phyloP scores from a whole-genome alignment of 306 rosid species.

The Elaeagnus macrophylla region DNA sequence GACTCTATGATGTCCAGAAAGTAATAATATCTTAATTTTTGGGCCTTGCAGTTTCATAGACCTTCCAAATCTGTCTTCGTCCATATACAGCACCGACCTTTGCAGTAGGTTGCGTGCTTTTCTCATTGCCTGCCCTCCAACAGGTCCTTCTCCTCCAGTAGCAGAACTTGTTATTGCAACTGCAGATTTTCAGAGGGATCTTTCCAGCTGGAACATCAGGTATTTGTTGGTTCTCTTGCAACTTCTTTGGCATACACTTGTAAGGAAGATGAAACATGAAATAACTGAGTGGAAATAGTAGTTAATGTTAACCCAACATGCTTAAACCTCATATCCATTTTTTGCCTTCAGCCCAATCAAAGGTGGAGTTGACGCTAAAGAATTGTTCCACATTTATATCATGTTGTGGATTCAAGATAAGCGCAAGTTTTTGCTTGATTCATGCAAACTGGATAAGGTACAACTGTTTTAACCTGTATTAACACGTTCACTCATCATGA shows the following conservation, averaged over 20 bases:
- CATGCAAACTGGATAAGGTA: slow-evolving; percentile 32
- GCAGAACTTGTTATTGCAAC: slow-evolving; percentile 26
- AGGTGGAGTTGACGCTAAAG: slow-evolving; percentile 31
- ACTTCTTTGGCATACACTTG: no score
- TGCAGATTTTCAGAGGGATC: slow-evolving; percentile 26
- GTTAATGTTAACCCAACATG: no score
- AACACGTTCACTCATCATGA: background rate
- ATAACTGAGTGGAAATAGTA: no score
- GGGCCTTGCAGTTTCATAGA: slow-evolving; percentile 24
- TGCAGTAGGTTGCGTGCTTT: slow-evolving; percentile 22
- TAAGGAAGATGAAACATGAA: no score
- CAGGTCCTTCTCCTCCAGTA: slow-evolving; percentile 21
- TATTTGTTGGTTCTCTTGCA: slow-evolving; percentile 6
- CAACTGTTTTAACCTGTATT: background rate
- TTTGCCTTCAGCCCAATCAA: slow-evolving; percentile 13
- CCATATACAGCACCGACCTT: slow-evolving; percentile 26
- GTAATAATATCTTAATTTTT: background rate
- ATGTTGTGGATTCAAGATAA: slow-evolving; percentile 26
- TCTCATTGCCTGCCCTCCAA: slow-evolving; percentile 28
- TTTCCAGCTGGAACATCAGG: slow-evolving; percentile 25
- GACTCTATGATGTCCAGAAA: background rate
- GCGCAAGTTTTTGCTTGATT: slow-evolving; percentile 20
- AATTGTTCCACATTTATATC: slow-evolving; percentile 24
- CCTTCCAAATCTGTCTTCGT: slow-evolving; percentile 30
- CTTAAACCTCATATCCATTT: no score